Base-by-base conservation (phyloP, 345 rosid species). In the Salix suchowensis region DNA sequence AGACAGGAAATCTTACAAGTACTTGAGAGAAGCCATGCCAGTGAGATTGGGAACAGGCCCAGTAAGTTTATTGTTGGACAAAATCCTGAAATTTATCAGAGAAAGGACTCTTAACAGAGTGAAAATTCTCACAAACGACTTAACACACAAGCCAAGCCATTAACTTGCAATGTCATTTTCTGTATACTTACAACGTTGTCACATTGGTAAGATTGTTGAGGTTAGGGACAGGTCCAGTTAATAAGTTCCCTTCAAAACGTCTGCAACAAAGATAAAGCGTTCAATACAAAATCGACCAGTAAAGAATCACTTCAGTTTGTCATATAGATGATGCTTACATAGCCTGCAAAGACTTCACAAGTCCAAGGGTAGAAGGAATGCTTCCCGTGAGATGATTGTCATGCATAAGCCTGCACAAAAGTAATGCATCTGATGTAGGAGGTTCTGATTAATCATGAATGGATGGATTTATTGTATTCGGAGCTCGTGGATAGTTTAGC, bases 11-110 rank as follows among this genome's bases (percentile, higher is more conserved):
- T 83, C 98, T 89, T 87, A 93, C 99, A 96, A 50, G 65, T 88
- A 86, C 77, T 39, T 80, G 77, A 96, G 91, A 72, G 21, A 28
- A 60, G n/a, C 68, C 92, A 93, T 77, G 75, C 79, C 86, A 36
- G 85, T 50, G 46, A 96, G 90, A 86, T 86, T 70, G 36, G 97
- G 98, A 70, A 96, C 48, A 72, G 80, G 82, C 52, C 97, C 98
- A 0, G 77, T 79, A 32, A 93, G 75, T 58, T 2, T 13, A 71
- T 93, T 93, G 85, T 89, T 93, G 78, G 98, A 91, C 85, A 96
- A 81, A 74, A 23, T 84, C 85, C 99, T 96, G 83, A 52, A 84
- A 80, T 68, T 44, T 37, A 65, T 50, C 15, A 12, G 26, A 18
- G 52, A 40, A 71, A 46, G 37, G 18, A 42, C 15, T 3, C 37